Percentiles rank a stretch among this genome's conserved stretches.
phyloP scores from a whole-genome alignment of 495 filamentous ascomycete genomes.

The Xylaria bambusicola region DNA sequence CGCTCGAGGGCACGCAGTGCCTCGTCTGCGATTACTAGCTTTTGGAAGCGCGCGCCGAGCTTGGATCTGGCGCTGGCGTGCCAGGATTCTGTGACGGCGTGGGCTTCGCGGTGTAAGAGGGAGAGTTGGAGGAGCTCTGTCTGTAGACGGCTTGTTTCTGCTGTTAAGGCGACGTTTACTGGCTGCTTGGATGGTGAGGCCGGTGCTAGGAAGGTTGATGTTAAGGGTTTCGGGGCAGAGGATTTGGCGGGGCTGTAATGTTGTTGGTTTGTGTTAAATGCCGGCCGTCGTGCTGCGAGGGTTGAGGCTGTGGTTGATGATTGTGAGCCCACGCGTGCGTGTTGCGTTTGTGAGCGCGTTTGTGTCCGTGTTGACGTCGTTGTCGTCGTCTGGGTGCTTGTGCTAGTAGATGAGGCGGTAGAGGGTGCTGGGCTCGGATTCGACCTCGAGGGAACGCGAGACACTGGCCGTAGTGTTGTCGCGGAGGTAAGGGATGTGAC shows the following conservation, averaged over 20 bases:
- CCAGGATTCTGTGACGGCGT: conserved; percentile 42
- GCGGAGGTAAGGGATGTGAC: conserved; percentile 44
- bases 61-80: conserved; percentile 45
- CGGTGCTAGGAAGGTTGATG: conserved; percentile 52
- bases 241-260: conserved; percentile 68
- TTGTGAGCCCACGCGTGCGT: conserved; percentile 9
- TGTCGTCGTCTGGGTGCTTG: conserved; percentile 18
- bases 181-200: conserved; percentile 55
- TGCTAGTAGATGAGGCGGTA: conserved; percentile 20
- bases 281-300: conserved; percentile 45
- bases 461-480: conserved; percentile 47
- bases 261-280: conserved; percentile 69
- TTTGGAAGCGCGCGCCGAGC: conserved; percentile 43
- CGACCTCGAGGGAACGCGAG: conserved; percentile 25
- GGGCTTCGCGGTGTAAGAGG: conserved; percentile 60
- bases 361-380: conserved; percentile 10
- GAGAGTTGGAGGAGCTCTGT: conserved; percentile 73
- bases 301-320: conserved; percentile 15
- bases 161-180: conserved; percentile 54
- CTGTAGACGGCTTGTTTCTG: conserved; percentile 65
- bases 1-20: conserved; percentile 34
- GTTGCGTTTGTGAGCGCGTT: conserved; percentile 23
- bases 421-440: conserved; percentile 19
- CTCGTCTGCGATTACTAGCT: conserved; percentile 36
- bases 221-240: conserved; percentile 56